phyloP scores from a whole-genome alignment of 768 basidiomycete species.

The Cytidiella melzeri region DNA sequence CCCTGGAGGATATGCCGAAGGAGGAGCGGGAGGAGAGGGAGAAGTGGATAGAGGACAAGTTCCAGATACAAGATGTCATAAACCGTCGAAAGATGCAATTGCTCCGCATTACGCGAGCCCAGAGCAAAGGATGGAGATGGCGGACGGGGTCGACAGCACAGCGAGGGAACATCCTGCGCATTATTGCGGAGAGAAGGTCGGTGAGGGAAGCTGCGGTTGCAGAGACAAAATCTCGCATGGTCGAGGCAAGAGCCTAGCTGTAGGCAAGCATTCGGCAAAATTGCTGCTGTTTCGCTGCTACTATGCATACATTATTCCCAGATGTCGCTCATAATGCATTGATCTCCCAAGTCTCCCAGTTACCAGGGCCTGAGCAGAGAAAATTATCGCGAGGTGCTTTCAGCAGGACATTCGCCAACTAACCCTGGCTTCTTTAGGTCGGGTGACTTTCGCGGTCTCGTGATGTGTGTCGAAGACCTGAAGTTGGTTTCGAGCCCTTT shows the following conservation, averaged over 20 bases:
- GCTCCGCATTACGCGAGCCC: slow-evolving; percentile 31
- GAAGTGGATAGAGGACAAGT: slow-evolving; percentile 59
- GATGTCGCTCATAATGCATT: background rate
- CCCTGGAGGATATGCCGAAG: slow-evolving; percentile 70
- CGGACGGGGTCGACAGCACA: slow-evolving; percentile 31
- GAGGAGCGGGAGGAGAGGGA: slow-evolving; percentile 48
- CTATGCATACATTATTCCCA: background rate
- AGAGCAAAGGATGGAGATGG: slow-evolving; percentile 33
- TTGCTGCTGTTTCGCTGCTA: background rate
- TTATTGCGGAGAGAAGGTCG: slow-evolving; percentile 41
- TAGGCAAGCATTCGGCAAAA: background rate
- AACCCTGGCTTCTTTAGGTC: too few relatives aligned
- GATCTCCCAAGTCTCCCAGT: too few relatives aligned
- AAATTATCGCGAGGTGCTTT: too few relatives aligned
- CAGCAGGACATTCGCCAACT: too few relatives aligned
- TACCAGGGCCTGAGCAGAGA: too few relatives aligned
- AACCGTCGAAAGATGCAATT: slow-evolving; percentile 29
- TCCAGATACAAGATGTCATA: slow-evolving; percentile 36
- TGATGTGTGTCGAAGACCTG: too few relatives aligned
- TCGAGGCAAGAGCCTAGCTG: background rate
- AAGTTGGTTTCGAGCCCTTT: background rate
- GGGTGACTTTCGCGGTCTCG: background rate
- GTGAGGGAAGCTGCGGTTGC: slow-evolving; percentile 36
- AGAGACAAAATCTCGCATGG: slow-evolving; percentile 25
- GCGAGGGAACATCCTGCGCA: slow-evolving; percentile 44